Percentiles rank a stretch among this genome's conserved stretches.
phyloP scores from a whole-genome alignment of 306 rosid species.

The Vigna reflexopilosa region DNA sequence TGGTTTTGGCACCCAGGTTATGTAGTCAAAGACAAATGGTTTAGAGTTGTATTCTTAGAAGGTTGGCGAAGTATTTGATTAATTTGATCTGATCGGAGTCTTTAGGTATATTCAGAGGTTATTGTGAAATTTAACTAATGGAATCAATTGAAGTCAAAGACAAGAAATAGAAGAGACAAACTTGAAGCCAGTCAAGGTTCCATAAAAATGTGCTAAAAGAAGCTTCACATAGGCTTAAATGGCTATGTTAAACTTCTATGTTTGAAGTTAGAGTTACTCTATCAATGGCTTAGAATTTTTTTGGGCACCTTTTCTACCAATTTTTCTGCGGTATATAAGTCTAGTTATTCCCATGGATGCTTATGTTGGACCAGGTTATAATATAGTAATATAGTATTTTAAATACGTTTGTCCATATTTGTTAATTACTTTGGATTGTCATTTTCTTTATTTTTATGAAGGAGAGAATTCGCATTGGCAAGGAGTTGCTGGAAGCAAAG shows the following conservation, averaged over 20 bases:
- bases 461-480: slow-evolving; percentile 99
- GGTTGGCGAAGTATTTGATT: neutral
- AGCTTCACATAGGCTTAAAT: neutral
- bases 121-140: neutral
- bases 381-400: slow-evolving; percentile 20
- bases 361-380: slow-evolving; percentile 21
- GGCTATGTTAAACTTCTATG: too few species aligned
- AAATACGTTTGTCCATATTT: slow-evolving; percentile 23
- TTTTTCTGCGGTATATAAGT: neutral
- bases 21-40: neutral
- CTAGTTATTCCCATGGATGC: neutral
- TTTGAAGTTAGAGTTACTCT: neutral
- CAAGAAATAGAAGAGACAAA: neutral
- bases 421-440: slow-evolving; percentile 23
- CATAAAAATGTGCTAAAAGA: neutral
- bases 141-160: neutral
- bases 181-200: neutral
- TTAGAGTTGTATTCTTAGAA: neutral
- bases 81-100: neutral
- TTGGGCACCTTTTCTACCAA: neutral
- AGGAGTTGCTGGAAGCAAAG: slow-evolving; percentile 95
- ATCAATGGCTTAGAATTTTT: neutral
- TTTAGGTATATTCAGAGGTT: too few species aligned
- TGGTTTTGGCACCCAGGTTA: neutral
- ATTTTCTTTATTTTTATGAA: slow-evolving; percentile 47